phyloP scores from a whole-genome alignment of 1,284 basidiomycete genomes.

The Boletus albobrunnescens region DNA sequence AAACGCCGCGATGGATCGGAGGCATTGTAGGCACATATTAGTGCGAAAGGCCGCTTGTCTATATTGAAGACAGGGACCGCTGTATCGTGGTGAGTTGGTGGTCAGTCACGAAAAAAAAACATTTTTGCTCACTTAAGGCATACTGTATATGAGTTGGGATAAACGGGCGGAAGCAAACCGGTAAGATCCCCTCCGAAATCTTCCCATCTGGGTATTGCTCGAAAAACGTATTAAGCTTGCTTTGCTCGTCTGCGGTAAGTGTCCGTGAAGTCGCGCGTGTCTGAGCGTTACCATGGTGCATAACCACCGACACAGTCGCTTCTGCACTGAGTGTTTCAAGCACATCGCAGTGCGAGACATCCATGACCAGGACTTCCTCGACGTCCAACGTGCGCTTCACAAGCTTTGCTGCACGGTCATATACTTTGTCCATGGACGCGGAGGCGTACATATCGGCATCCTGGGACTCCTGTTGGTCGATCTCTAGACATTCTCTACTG shows the following conservation, averaged over 20 bases:
- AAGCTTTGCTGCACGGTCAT: slow-evolving; percentile 81
- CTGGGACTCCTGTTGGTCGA: slow-evolving; percentile 59
- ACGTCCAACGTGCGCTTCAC: slow-evolving; percentile 88
- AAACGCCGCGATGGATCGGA: slow-evolving; percentile 76
- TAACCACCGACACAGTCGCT: slow-evolving; percentile 59
- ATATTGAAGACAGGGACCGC: slow-evolving; percentile 92
- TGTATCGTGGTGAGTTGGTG: slow-evolving; percentile 28
- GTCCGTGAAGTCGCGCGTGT: slow-evolving; percentile 40
- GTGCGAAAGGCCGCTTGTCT: slow-evolving; percentile 88
- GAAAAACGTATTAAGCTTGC: slow-evolving; percentile 72
- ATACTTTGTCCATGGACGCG: slow-evolving; percentile 81
- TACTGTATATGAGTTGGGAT: slow-evolving; percentile 80
- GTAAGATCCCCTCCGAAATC: slow-evolving; percentile 81
- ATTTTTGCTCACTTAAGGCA: slow-evolving; percentile 62
- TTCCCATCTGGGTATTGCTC: slow-evolving; percentile 76
- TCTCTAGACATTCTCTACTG: slow-evolving; percentile 90
- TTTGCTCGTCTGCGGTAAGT: slow-evolving; percentile 68
- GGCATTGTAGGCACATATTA: slow-evolving; percentile 88
- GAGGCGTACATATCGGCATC: slow-evolving; percentile 32
- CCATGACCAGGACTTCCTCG: slow-evolving; percentile 88
- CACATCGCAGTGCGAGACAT: slow-evolving; percentile 88
- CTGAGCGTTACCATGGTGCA: slow-evolving; percentile 45
- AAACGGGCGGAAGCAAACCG: slow-evolving; percentile 72
- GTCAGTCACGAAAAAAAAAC: background rate
- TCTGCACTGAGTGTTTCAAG: slow-evolving; percentile 70